Percentiles rank a stretch among this genome's conserved stretches.
phyloP scores from a whole-genome alignment of 768 basidiomycete species.

The Suillus subalutaceus region DNA sequence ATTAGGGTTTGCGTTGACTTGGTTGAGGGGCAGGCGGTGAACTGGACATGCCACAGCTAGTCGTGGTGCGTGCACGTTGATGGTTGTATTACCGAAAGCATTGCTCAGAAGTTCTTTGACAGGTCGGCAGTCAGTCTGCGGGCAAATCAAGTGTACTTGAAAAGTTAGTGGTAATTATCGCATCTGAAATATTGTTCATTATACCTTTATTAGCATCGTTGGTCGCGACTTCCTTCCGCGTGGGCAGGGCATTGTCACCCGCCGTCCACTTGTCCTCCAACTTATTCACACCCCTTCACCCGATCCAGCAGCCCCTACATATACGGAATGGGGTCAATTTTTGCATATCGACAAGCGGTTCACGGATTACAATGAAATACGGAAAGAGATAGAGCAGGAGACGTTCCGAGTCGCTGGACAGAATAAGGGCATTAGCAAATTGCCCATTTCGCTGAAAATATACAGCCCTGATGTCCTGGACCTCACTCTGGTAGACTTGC shows the following conservation, averaged over 20 bases:
- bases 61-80: constrained; percentile 62
- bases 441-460: constrained; percentile 94
- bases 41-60: constrained; percentile 90
- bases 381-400: constrained; percentile 97
- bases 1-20: constrained; percentile 11
- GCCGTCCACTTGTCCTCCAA: constrained; percentile 93
- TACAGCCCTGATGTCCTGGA: constrained; percentile 96
- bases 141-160: constrained; percentile 97
- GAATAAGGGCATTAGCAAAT: constrained; percentile 97
- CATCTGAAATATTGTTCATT: constrained; percentile 7
- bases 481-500: constrained; percentile 93
- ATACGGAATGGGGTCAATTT: constrained; percentile 95
- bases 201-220: constrained; percentile 67
- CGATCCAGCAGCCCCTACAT: constrained; percentile 42
- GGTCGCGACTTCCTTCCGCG: constrained; percentile 90
- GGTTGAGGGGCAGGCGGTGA: constrained; percentile 64
- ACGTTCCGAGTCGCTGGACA: constrained; percentile 97
- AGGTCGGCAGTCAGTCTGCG: constrained; percentile 97
- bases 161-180: constrained; percentile 61
- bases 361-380: constrained; percentile 93
- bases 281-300: constrained; percentile 88
- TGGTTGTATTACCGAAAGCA: not conserved
- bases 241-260: constrained; percentile 93
- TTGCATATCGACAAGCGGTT: constrained; percentile 95
- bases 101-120: constrained; percentile 13